Evolutionary conservation across 2,329 filamentous ascomycete genomes (phyloP), one percentile per base, ranked within the genome.

Genomic region (Botrytis sinoallii): DNA sequence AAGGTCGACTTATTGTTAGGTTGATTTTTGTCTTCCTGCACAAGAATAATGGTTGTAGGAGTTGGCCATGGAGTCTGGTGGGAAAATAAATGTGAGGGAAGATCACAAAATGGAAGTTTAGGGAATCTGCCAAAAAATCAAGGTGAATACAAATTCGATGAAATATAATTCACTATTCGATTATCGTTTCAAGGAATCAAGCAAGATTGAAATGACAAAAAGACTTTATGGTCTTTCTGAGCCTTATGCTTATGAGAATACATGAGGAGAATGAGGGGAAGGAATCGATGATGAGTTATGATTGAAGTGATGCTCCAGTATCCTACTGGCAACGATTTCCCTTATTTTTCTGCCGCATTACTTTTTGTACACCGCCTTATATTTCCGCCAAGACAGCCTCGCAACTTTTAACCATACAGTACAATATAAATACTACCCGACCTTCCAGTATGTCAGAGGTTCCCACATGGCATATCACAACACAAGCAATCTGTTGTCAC

Each of bases 1-100:
- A 85, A 85, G 85, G 85, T 85, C 84, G 82, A 83, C 83, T 82
- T 83, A 82, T 84, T 84, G 86, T 88, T 88, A 90, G 83, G 88
- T 87, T 82, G 40, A 60, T 52, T 48, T 38, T 72, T 57, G 71
- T 68, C 71, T 57, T 70, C 61, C 66, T 69, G 20, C 44, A 44
- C 72, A 59, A 71, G 61, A 71, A 55, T 52, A 44, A 68, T 52
- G 63, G 57, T 72, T 63, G 66, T 71, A 57, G n/a, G 63, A 72
- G 64, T 72, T 59, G 64, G 65, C 71, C 71, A 72, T 72, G 59
- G 71, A 68, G 48, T 72, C 71, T n/a, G 55, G 52, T 57, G 48
- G 70, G 70, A 59, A 72, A 72, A 67, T 46, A 72, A 72, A 46
- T 72, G 63, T 57, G 61, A 67, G 59, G 60, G 25, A 55, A 59